Evolutionary conservation across 2,329 filamentous ascomycete species (phyloP), one percentile per base, ranked within the genome.

Genomic region (Aspergillus spinulosporus): DNA sequence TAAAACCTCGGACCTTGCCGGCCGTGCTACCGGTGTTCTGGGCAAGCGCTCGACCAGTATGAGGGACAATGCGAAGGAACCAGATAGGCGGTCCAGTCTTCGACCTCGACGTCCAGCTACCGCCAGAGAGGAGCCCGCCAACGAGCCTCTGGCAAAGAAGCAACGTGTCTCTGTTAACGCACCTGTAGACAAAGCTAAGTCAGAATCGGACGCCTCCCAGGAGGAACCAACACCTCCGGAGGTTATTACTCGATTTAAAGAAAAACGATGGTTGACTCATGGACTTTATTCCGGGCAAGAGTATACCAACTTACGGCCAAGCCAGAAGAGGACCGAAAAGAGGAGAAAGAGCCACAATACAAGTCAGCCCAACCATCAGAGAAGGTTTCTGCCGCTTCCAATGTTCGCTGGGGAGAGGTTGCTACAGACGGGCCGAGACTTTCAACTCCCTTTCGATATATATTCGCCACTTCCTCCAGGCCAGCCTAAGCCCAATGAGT

Each of bases 401-500:
- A 90, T 95, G 75, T 96, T 89, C 70, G 84, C 84, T 54, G 90
- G 90, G 1, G 77, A 90, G 59, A 84, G 87, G 49, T 78, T 88
- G 52, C 74, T 97, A 56, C 82, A 92, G 52, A 79, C 83, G 58
- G 88, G 88, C 9, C 82, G 89, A 49, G 87, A 95, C 70, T 97
- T 96, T 76, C 91, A 91, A 73, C 78, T 99, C 29, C 94, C 94
- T 0, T 97, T 86, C 68, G 89, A 96, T 70, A 81, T 96, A 47
- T 97, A 93, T 78, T 89, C 91, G 52, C 93, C 93, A 2, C 82
- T 96, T 15, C 88, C 90, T 3, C 85, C 87, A 1, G 91, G 89
- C 49, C 90, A 96, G 69, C 90, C 92, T 26, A 96, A 96, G 74
- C 92, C 93, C 0, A 88, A 95, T 63, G 91, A 96, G 66, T 99